These are phyloP conservation scores for Rauvolfia tetraphylla DNA, from an alignment of 257 asterid genomes.

Conservation along the genomic window DNA sequence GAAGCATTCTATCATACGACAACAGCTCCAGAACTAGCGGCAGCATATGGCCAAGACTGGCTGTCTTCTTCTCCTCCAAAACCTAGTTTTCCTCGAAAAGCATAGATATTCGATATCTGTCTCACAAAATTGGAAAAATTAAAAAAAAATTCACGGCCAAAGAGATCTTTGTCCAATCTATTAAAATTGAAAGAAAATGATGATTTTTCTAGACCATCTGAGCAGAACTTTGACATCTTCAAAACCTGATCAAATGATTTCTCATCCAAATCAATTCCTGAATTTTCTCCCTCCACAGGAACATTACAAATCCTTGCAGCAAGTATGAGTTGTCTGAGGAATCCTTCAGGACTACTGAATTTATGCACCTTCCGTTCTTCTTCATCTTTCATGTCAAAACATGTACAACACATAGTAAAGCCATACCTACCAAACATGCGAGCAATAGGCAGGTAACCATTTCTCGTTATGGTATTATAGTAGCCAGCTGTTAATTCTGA, in stretches of 20 bases:
- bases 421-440: slow-evolving; percentile 58
- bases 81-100: slow-evolving; percentile 40
- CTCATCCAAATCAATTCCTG: slow-evolving; percentile 46
- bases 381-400: slow-evolving; percentile 58
- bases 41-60: slow-evolving; percentile 36
- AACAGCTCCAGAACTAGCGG: slow-evolving; percentile 46
- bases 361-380: slow-evolving; percentile 47
- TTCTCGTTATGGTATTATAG: slow-evolving; percentile 51
- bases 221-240: slow-evolving; percentile 53
- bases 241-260: slow-evolving; percentile 53
- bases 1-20: slow-evolving; percentile 35
- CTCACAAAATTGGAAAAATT: slow-evolving; percentile 65
- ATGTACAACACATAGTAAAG: slow-evolving; percentile 50
- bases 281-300: slow-evolving; percentile 62
- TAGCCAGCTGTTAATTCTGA: slow-evolving; percentile 67
- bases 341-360: slow-evolving; percentile 55
- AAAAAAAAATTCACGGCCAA: slow-evolving; percentile 49
- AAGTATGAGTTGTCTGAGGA: slow-evolving; percentile 48
- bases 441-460: slow-evolving; percentile 54
- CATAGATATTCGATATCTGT: slow-evolving; percentile 46
- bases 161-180: slow-evolving; percentile 61
- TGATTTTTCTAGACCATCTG: slow-evolving; percentile 44
- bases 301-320: slow-evolving; percentile 50
- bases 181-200: slow-evolving; percentile 66
- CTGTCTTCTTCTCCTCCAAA: slow-evolving; percentile 43